Base-by-base conservation (phyloP, 2,329 filamentous ascomycete species). In the Penicillium expansum region DNA sequence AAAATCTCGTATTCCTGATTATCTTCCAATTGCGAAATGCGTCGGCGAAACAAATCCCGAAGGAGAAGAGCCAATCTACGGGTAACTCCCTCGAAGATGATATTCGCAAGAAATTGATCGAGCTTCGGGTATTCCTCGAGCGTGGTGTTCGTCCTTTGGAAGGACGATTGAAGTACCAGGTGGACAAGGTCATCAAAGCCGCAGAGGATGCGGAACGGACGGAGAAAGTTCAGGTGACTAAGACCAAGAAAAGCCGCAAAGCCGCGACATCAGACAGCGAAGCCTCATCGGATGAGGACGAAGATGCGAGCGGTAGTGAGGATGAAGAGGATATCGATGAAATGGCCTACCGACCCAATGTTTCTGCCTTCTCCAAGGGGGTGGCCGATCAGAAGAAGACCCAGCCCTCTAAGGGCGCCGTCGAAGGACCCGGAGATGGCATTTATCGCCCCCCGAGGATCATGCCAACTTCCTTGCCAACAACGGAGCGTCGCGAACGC, bases 61-160 rank as follows among this genome's bases (percentile, higher is more conserved):
- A 79, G 0, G 67, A 72, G 1, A 65, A 70, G 0, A 67, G 72
- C 22, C 59, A 68, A 9, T 64, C 73, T 5, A 58, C 66, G 18
- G 57, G 63, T 30, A 55, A 60, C n/a, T 76, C 80, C 0, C 74
- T 87, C 0, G 81, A 86, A 45, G 83, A 89, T 48, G 82, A 88
- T 2, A 87, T 92, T 0, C 87, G 94, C 2, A 87, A 88, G 64
- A 96, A 96, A 71, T 82, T 99, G n/a, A 86, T 92, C 18, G 92
- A 96, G 74, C 80, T 97, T 51, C 85, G 93, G n/a, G 81, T 97
- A 0, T 97, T 95, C 71, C 80, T 99, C 1, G 95, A 99, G 69
- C 92, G 92, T 71, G 95, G 94, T 63, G 90, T 96, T 4, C 86
- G 90, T 16, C 94, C 94, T 0, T 78, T 97, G 16, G 95, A 99